Evolutionary conservation across 2,329 filamentous ascomycete species (phyloP), one percentile per base, ranked within the genome.

Genomic region (Penicillium sp.): DNA sequence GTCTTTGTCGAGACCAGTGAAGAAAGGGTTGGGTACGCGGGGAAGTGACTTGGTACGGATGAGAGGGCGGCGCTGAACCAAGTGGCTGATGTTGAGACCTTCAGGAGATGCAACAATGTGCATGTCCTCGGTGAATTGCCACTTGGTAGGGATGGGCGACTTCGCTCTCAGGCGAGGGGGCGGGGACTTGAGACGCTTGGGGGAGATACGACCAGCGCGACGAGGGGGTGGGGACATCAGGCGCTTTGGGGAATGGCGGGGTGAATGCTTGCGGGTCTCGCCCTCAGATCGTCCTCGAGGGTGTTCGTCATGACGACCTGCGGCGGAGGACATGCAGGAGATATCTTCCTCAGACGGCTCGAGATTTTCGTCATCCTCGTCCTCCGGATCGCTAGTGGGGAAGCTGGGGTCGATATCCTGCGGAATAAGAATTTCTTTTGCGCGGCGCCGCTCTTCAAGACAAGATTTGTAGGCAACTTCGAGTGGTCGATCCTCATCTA

Each of bases 361-460:
- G 38, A 90, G 85, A 35, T 91, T 89, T 43, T 90, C 89, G 27
- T 93, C 87, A 61, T 91, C 86, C 63, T 93, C 87, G 61, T 91
- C 86, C 63, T 99, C 94, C 0, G 88, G 89, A 63, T 97, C 94
- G 0, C 92, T 96, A 0, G 91, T 92, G 0, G 94, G 94, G 71
- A 99, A 99, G 68, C 92, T 97, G 1, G 94, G 94, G 68, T 99
- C 94, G 56, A 97, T 96, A 64, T 97, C 94, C 69, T 97, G 94
- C n/a, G 94, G 93, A 29, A 93, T 90, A 29, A 84, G 71, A 59
- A 88, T 86, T 57, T 92, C 88, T 76, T 92, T 96, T 62, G 88
- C 86, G 43, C 87, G 87, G 64, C 91, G 88, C 61, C 89, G 87
- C 51, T 90, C 86, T 66, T 92, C 89, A 54, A 95, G 81, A 65